Evolutionary conservation across 371 early-diverging fungal species (phyloP).

Genomic region (Syncephalis plumigaleata): DNA sequence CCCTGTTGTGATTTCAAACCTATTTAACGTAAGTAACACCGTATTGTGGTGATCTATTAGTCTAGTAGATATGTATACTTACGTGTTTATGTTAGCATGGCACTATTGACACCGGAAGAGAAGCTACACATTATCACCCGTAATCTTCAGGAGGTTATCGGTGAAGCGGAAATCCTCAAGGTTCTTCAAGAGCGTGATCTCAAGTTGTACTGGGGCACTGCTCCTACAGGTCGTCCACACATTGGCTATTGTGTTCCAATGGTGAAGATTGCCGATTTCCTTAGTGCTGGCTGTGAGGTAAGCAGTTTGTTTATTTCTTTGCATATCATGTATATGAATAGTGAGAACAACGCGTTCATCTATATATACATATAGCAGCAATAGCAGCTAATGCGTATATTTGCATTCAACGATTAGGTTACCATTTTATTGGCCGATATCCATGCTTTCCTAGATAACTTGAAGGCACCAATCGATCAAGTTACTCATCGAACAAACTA

Average conservation of each 20-base stretch:
- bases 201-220: constrained; percentile 99
- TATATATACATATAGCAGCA: background rate
- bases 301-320: too few species aligned
- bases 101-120: constrained; percentile 30
- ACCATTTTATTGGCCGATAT: constrained; percentile 95
- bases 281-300: constrained; percentile 82
- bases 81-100: too few species aligned
- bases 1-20: too few species aligned
- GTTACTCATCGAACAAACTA: constrained; percentile 82
- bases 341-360: background rate
- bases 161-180: constrained; percentile 73
- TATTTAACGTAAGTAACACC: too few species aligned
- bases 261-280: constrained; percentile 96
- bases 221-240: constrained; percentile 97
- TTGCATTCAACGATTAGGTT: constrained; percentile 30
- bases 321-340: background rate
- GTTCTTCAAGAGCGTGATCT: constrained; percentile 81
- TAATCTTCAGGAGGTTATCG: constrained; percentile 96
- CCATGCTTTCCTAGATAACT: constrained; percentile 98
- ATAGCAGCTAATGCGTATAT: background rate
- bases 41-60: too few species aligned
- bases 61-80: too few species aligned
- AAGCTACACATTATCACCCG: constrained; percentile 83
- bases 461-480: constrained; percentile 95
- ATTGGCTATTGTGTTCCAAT: constrained; percentile 98